Evolutionary conservation across 2,329 filamentous ascomycete species (phyloP).

Genomic region (Colletotrichum incanum): DNA sequence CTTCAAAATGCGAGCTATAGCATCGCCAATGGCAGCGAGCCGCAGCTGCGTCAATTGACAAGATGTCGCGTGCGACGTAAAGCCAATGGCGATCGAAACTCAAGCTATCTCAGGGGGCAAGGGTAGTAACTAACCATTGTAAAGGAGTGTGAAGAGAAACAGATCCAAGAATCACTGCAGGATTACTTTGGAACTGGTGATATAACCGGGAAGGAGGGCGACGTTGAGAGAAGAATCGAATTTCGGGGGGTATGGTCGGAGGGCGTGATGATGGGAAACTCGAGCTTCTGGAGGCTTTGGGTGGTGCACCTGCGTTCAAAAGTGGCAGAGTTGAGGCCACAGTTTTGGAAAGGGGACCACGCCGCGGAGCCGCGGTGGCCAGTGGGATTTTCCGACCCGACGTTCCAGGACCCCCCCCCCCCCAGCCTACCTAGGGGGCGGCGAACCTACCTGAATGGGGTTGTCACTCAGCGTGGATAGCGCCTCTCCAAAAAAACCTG

Average conservation of each 20-base stretch:
- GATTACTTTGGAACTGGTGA: conserved; percentile 41
- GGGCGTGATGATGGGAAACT: conserved; percentile 37
- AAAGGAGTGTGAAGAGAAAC: conserved; percentile 29
- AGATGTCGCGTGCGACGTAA: background rate
- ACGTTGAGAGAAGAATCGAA: conserved; percentile 43
- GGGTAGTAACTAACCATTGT: conserved; percentile 43
- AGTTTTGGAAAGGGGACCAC: conserved; percentile 56
- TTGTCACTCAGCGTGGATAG: conserved; percentile 15
- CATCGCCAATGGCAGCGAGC: background rate
- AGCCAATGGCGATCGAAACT: background rate
- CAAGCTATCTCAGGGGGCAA: background rate
- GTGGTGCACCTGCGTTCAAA: conserved; percentile 44
- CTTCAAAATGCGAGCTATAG: background rate
- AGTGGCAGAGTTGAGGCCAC: conserved; percentile 60
- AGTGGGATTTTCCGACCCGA: conserved; percentile 43
- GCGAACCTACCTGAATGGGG: conserved; percentile 40
- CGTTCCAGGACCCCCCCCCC: conserved; percentile 26
- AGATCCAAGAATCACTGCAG: conserved; percentile 53
- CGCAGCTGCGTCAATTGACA: background rate
- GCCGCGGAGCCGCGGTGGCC: conserved; percentile 46
- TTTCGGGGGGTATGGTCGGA: conserved; percentile 45
- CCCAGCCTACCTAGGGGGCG: conserved; percentile 5
- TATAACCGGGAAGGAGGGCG: conserved; percentile 24
- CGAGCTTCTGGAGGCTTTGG: conserved; percentile 27
- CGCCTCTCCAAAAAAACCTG: conserved; percentile 3